Conservation (phyloP, 2,329 filamentous ascomycete genomes). For the Arthrobotrys conoides region DNA sequence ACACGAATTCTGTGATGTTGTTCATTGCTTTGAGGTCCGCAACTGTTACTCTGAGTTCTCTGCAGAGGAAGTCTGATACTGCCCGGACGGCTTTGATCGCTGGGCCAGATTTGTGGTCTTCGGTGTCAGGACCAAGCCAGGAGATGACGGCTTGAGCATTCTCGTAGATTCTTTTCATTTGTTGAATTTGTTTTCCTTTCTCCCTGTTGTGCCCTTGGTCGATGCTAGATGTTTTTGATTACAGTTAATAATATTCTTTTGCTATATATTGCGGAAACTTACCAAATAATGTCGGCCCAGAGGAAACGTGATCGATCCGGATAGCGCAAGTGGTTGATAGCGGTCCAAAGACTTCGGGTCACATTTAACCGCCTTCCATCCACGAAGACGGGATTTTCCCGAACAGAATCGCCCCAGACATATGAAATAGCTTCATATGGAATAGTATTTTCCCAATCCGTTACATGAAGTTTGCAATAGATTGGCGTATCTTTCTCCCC, state of each 20-base stretch:
- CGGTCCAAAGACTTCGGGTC: constrained; percentile 61
- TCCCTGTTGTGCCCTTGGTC: constrained; percentile 64
- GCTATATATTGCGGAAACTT: no score
- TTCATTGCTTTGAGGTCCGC: constrained; percentile 57
- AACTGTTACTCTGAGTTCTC: constrained; percentile 48
- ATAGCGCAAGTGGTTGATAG: constrained; percentile 62
- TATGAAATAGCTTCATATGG: constrained; percentile 64
- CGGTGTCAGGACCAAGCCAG: constrained; percentile 63
- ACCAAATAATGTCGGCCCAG: constrained; percentile 63
- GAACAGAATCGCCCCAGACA: constrained; percentile 63
- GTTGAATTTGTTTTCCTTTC: constrained; percentile 63
- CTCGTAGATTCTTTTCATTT: constrained; percentile 65
- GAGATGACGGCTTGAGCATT: constrained; percentile 64
- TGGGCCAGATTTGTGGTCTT: constrained; percentile 40
- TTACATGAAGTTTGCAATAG: constrained; percentile 56
- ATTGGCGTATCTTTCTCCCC: constrained; percentile 59
- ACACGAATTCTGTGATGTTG: constrained; percentile 60
- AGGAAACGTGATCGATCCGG: constrained; percentile 56
- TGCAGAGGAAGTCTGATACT: constrained; percentile 59
- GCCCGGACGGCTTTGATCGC: constrained; percentile 45
- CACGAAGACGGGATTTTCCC: constrained; percentile 48
- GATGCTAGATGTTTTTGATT: constrained; percentile 53
- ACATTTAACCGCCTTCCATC: constrained; percentile 61
- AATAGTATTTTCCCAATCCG: constrained; percentile 52
- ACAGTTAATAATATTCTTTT: not conserved